These are phyloP conservation scores for Xylaria curta DNA, from an alignment of 495 filamentous ascomycete species.

Conservation along the genomic window DNA sequence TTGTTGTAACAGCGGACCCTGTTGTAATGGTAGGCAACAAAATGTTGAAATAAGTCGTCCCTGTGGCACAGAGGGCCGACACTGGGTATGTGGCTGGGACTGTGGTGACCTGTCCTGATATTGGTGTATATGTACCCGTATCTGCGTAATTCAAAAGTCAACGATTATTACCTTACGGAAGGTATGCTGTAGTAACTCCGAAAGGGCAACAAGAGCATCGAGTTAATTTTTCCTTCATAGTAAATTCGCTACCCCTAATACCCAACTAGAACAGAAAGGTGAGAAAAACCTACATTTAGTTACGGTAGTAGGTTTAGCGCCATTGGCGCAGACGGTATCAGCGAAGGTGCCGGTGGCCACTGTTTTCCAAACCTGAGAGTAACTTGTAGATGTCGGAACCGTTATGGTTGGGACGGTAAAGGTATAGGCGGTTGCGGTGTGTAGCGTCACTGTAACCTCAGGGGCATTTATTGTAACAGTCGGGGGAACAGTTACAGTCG, in stretches of 20 bases:
- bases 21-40: background rate
- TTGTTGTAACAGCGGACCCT: background rate
- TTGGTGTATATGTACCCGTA: constrained; percentile 6
- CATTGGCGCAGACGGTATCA: constrained; percentile 9
- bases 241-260: background rate
- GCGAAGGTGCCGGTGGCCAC: constrained; percentile 13
- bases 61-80: constrained; percentile 6
- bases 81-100: constrained; percentile 10
- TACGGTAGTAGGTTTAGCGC: constrained; percentile 11
- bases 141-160: background rate
- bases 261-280: background rate
- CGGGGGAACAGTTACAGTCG: constrained; percentile 4
- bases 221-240: background rate
- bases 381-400: background rate
- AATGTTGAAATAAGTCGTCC: background rate
- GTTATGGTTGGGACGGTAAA: constrained; percentile 1
- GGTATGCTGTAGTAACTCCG: background rate
- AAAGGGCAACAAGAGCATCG: background rate
- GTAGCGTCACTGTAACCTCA: background rate
- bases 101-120: constrained; percentile 10
- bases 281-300: constrained; percentile 3
- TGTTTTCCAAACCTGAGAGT: background rate
- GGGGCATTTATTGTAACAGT: background rate
- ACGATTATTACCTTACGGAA: background rate
- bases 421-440: background rate